Conservation (phyloP, 2,329 filamentous ascomycete species). For the Penicillium janthinellum region DNA sequence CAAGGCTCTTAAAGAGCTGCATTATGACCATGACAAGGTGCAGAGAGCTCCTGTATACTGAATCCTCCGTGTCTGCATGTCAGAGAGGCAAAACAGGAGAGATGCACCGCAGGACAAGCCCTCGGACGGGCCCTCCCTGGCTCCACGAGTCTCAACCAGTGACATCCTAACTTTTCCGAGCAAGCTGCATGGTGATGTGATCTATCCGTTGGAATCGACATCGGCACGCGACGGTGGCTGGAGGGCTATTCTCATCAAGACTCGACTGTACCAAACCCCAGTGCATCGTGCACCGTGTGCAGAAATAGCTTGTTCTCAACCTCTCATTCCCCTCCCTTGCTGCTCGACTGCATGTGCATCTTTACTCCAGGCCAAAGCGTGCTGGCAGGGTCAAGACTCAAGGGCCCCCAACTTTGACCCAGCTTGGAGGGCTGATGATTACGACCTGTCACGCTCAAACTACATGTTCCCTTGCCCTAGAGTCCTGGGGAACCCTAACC, state of each 20-base stretch:
- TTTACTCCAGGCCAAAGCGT: constrained; percentile 1
- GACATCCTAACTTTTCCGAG: not conserved
- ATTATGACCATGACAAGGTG: constrained; percentile 20
- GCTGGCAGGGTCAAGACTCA: not conserved
- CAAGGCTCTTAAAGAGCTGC: constrained; percentile 3
- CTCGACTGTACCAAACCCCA: not conserved
- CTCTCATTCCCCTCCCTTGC: constrained; percentile 10
- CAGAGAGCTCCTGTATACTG: constrained; percentile 14
- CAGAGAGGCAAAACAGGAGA: constrained; percentile 9
- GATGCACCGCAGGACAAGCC: not conserved
- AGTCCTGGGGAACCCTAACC: not conserved
- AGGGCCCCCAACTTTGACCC: not conserved
- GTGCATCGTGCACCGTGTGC: constrained; percentile 8
- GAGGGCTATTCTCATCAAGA: constrained; percentile 6
- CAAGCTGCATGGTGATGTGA: constrained; percentile 15
- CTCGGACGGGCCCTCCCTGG: not conserved
- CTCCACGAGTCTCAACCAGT: constrained; percentile 7
- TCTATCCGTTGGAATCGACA: constrained; percentile 11
- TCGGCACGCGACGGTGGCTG: constrained; percentile 22
- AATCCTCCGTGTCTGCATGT: constrained; percentile 22
- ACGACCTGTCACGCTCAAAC: constrained; percentile 13
- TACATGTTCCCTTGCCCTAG: too few relatives aligned
- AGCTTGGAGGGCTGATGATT: not conserved
- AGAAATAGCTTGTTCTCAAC: constrained; percentile 7
- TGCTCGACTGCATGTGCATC: constrained; percentile 13